Evolutionary conservation across 1,139 yeast genomes (phyloP).

Genomic region (Hyphopichia fennica): DNA sequence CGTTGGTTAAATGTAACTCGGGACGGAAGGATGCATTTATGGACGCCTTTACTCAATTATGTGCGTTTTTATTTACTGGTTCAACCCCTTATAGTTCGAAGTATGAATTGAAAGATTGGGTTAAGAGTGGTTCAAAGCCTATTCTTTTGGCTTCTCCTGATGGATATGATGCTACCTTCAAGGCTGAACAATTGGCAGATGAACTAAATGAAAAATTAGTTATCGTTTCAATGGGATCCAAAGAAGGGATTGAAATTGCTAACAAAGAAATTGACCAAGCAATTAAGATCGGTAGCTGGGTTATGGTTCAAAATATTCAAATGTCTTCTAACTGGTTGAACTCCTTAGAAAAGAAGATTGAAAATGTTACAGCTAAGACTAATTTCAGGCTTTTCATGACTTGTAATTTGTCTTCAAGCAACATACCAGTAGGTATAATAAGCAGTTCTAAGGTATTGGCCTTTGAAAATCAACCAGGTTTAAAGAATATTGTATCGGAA

Average conservation of each 20-base stretch:
- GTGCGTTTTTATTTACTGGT: conserved; percentile 24
- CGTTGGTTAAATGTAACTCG: conserved; percentile 6
- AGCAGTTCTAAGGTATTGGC: conserved; percentile 52
- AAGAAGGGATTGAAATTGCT: conserved; percentile 62
- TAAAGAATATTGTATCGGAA: conserved; percentile 50
- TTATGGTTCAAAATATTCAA: conserved; percentile 77
- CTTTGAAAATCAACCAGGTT: conserved; percentile 63
- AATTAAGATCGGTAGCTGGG: conserved; percentile 57
- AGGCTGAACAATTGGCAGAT: conserved; percentile 47
- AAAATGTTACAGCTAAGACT: conserved; percentile 15
- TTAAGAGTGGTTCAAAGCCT: conserved; percentile 23
- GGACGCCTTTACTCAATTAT: conserved; percentile 15
- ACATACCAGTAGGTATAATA: conserved; percentile 54
- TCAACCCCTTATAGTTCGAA: conserved; percentile 23
- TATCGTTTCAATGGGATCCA: conserved; percentile 73
- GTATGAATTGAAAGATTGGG: conserved; percentile 26
- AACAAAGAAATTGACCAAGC: conserved; percentile 51
- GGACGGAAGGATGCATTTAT: conserved; percentile 14
- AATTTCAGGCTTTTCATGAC: conserved; percentile 61
- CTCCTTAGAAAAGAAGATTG: conserved; percentile 47
- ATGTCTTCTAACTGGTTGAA: conserved; percentile 67
- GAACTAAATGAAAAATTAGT: conserved; percentile 23
- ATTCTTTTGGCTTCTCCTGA: conserved; percentile 58
- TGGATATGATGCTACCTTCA: conserved; percentile 68
- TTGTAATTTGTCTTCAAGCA: conserved; percentile 43